Conservation (phyloP, 768 basidiomycete species). For the Xerocomellus intermedius region DNA sequence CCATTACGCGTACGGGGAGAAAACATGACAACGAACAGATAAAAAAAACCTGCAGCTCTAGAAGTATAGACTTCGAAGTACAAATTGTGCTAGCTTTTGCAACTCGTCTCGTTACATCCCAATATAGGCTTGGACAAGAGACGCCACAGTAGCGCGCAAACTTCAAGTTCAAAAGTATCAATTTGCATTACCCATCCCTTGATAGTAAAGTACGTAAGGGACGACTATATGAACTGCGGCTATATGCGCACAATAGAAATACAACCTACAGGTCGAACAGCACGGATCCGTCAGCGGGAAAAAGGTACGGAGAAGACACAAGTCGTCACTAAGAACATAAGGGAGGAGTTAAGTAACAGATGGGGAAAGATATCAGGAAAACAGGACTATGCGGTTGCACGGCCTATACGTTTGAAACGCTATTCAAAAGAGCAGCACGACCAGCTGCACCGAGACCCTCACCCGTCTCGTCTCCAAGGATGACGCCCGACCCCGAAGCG, state of each 20-base stretch:
- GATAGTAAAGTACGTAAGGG: conserved; percentile 1
- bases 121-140: too few species aligned
- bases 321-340: background rate
- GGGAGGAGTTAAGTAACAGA: background rate
- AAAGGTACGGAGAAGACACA: background rate
- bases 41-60: too few species aligned
- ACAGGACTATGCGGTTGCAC: background rate
- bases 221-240: background rate
- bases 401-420: conserved; percentile 24
- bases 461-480: conserved; percentile 21
- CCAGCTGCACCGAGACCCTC: conserved; percentile 26
- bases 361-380: background rate
- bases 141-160: too few species aligned
- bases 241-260: conserved; percentile 1
- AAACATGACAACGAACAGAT: too few species aligned
- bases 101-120: too few species aligned
- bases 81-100: too few species aligned
- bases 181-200: too few species aligned
- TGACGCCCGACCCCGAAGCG: conserved; percentile 21
- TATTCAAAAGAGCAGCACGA: conserved; percentile 27
- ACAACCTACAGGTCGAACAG: conserved; percentile 14
- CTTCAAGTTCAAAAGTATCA: too few species aligned
- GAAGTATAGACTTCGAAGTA: too few species aligned
- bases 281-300: background rate
- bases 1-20: too few species aligned